A percentile compares a stretch with the other conserved stretches of the same genome.
These are phyloP conservation scores for Pythium phragmitis DNA, from an alignment of 352 stramenopile genomes.

Conservation along the genomic window DNA sequence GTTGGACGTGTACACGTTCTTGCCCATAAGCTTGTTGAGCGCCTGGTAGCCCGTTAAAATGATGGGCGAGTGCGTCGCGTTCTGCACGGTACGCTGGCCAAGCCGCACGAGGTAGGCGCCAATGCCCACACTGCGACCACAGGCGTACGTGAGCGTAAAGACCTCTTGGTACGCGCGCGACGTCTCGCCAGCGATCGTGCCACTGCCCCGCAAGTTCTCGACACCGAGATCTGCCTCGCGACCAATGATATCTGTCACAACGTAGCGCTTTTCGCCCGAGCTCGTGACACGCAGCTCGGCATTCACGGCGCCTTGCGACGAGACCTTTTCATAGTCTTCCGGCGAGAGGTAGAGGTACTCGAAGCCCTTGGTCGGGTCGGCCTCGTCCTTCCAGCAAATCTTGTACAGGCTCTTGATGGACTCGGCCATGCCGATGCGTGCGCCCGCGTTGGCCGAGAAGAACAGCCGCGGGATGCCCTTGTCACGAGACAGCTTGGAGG, in stretches of 20 bases:
- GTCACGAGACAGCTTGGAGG: conserved; percentile 93
- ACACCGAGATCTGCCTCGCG: conserved; percentile 98
- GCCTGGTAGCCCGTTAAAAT: conserved; percentile 99
- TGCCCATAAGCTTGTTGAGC: conserved; percentile 99
- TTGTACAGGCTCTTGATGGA: conserved; percentile 98
- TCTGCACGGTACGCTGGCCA: conserved; percentile 99
- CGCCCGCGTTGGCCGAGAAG: conserved; percentile 99
- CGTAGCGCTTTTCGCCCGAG: conserved; percentile 87
- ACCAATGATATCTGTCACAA: conserved; percentile 98
- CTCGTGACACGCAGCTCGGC: conserved; percentile 63
- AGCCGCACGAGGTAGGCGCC: conserved; percentile 99
- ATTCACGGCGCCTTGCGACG: conserved; percentile 89
- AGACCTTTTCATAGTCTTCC: conserved; percentile 93
- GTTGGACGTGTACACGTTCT: conserved; percentile 99
- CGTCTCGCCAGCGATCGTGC: conserved; percentile 99
- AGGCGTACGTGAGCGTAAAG: conserved; percentile 99
- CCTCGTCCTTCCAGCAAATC: conserved; percentile 96
- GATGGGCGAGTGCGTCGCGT: conserved; percentile 96
- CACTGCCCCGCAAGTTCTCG: conserved; percentile 99
- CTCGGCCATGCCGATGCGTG: conserved; percentile 98
- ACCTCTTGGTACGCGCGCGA: conserved; percentile 98
- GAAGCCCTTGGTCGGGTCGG: conserved; percentile 97
- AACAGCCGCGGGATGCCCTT: conserved; percentile 96
- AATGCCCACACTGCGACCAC: conserved; percentile 99
- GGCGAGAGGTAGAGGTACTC: conserved; percentile 98